Conservation (phyloP, 2,329 filamentous ascomycete species). For the Pyricularia sp. region DNA sequence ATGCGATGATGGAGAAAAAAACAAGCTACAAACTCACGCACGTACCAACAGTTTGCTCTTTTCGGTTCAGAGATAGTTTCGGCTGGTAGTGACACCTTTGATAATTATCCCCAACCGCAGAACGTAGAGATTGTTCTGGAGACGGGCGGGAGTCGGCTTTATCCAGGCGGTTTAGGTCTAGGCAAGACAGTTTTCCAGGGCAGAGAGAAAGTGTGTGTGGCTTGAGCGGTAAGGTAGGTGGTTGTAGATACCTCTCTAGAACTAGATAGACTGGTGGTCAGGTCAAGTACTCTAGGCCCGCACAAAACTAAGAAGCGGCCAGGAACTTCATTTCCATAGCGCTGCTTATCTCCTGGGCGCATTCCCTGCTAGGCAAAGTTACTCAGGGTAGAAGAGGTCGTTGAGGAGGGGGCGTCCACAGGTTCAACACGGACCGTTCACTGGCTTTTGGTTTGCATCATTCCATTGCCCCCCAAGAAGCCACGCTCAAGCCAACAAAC, state of each 20-base stretch:
- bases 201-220: not conserved
- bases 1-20: not conserved
- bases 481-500: not conserved
- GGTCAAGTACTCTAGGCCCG: too few species aligned
- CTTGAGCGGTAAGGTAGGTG: not conserved
- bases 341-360: not conserved
- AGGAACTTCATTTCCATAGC: not conserved
- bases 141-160: not conserved
- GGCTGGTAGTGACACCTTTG: not conserved
- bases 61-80: not conserved
- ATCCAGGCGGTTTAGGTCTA: not conserved
- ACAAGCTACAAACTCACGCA: not conserved
- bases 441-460: not conserved
- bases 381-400: not conserved
- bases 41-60: not conserved
- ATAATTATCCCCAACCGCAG: not conserved
- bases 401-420: not conserved
- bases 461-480: not conserved
- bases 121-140: not conserved
- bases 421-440: not conserved
- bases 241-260: not conserved
- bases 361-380: not conserved
- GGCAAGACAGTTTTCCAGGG: not conserved
- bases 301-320: not conserved
- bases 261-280: not conserved